Conservation (phyloP, 1,139 yeast genomes). For the Suhomyces coccinellae region DNA sequence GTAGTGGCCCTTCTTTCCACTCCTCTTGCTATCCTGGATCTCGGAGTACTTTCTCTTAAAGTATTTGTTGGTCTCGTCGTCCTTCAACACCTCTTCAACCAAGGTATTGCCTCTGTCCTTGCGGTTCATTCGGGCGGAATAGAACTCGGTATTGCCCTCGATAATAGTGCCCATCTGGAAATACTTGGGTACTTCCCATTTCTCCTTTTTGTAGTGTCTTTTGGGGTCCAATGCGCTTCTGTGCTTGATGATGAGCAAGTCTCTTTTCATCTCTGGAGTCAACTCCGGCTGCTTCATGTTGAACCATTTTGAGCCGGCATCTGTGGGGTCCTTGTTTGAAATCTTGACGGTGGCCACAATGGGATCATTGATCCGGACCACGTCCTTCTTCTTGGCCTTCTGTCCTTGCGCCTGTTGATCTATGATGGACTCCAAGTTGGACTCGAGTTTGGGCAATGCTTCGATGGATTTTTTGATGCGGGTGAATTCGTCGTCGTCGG, state of each 20-base stretch:
- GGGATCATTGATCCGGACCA: constrained; percentile 53
- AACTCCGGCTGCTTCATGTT: constrained; percentile 78
- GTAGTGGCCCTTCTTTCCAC: constrained; percentile 73
- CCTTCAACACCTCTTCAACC: constrained; percentile 79
- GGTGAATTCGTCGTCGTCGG: constrained; percentile 24
- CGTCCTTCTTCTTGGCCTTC: constrained; percentile 15
- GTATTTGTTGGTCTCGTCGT: constrained; percentile 67
- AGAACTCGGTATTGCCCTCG: constrained; percentile 79
- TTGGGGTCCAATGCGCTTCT: constrained; percentile 94
- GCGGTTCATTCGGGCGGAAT: constrained; percentile 65
- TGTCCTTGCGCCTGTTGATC: constrained; percentile 13
- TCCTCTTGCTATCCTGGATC: constrained; percentile 70
- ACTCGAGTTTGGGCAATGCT: constrained; percentile 39
- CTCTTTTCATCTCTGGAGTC: constrained; percentile 73
- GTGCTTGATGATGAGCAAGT: constrained; percentile 74
- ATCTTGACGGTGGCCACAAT: constrained; percentile 27
- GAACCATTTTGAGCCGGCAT: constrained; percentile 74
- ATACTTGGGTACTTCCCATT: constrained; percentile 75
- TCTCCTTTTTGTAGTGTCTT: constrained; percentile 88
- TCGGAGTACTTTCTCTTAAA: constrained; percentile 83
- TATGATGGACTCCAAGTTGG: constrained; percentile 28
- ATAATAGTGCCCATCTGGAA: constrained; percentile 89
- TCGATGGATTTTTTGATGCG: constrained; percentile 31
- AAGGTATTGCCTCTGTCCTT: constrained; percentile 76
- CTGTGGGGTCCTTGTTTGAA: constrained; percentile 20